Evolutionary conservation across 768 basidiomycete species (phyloP).

Genomic region (Agrocybe pediades): DNA sequence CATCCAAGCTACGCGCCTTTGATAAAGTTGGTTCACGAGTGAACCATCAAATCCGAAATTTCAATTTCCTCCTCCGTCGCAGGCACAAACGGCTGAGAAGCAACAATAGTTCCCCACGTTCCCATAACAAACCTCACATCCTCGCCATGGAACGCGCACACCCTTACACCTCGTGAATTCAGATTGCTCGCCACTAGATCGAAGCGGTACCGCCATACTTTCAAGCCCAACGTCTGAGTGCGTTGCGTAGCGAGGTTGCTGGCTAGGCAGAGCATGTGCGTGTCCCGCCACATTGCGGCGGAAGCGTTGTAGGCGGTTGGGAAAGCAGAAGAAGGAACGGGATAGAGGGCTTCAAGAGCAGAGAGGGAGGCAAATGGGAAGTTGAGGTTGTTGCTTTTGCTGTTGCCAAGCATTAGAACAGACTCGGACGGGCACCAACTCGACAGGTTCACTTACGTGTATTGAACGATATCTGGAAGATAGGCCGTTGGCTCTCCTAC

Average conservation of each 20-base stretch:
- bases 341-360: slow-evolving; percentile 24
- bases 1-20: slow-evolving; percentile 23
- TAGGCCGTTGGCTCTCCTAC: too few relatives aligned
- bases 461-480: too few relatives aligned
- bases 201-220: too few relatives aligned
- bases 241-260: too few relatives aligned
- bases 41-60: slow-evolving; percentile 34
- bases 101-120: slow-evolving; percentile 29
- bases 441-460: slow-evolving; percentile 11
- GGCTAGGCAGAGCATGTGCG: slow-evolving; percentile 36
- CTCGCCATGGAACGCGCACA: slow-evolving; percentile 33
- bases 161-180: slow-evolving; percentile 5
- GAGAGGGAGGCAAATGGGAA: slow-evolving; percentile 30
- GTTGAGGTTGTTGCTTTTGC: slow-evolving; percentile 34
- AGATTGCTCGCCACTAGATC: too few relatives aligned
- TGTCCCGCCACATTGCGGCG: slow-evolving; percentile 34
- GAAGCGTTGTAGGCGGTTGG: slow-evolving; percentile 34
- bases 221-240: too few relatives aligned
- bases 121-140: slow-evolving; percentile 37
- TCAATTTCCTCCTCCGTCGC: slow-evolving; percentile 29
- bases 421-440: too few relatives aligned
- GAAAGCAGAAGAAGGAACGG: slow-evolving; percentile 28
- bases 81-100: slow-evolving; percentile 29
- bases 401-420: slow-evolving; percentile 2
- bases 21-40: slow-evolving; percentile 36